Base-by-base conservation (phyloP, 2,329 filamentous ascomycete genomes). In the Thermomyces lanuginosus region DNA sequence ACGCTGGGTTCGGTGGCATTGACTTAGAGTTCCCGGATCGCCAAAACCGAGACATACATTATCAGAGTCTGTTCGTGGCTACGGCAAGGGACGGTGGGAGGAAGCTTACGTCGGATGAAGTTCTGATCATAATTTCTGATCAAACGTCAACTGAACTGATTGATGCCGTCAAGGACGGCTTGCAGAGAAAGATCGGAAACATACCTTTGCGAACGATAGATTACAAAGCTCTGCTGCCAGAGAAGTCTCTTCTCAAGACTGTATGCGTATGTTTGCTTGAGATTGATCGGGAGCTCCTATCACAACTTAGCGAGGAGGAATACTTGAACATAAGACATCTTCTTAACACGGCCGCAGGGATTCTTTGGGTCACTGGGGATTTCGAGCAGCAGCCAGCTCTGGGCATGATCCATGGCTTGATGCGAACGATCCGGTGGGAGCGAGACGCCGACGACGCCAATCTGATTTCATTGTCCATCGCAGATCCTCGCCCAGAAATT, bases 331-430 rank as follows among this genome's bases (percentile, higher is more conserved):
- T 50, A 22, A 40, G 39, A 6, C 37, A 41, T 6, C 22, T 50
- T 8, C 32, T 52, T 16, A 33, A 41, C 7, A 41, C 32, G 5
- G 39, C 34, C 33, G 34, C 36, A 26, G 34, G 36, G 1, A 27
- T 54, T 7, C 33, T 56, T 5, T 56, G 52, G 52, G 31, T 55
- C 12, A 54, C 50, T 2, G 38, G 36, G 2, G 45, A 47, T 19
- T 32, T 40, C 11, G 15, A 26, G 10, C 9, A 14, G 5, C 11
- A 29, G 14, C 51, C 51, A 2, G 34, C 43, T 8, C 36, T 49
- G 8, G 42, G 41, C 14, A 38, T 50, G 17, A 37, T 48, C 16
- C 30, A 43, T n/a, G 52, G 51, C 6, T 27, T 55, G 9, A 37
- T 50, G 16, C 40, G 51, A 8, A 43, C 44, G 3, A 36, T 51